Percentiles rank a stretch among this genome's conserved stretches.
These are phyloP conservation scores for Bathelium albidoporum DNA, from an alignment of 495 filamentous ascomycete genomes.

Conservation along the genomic window DNA sequence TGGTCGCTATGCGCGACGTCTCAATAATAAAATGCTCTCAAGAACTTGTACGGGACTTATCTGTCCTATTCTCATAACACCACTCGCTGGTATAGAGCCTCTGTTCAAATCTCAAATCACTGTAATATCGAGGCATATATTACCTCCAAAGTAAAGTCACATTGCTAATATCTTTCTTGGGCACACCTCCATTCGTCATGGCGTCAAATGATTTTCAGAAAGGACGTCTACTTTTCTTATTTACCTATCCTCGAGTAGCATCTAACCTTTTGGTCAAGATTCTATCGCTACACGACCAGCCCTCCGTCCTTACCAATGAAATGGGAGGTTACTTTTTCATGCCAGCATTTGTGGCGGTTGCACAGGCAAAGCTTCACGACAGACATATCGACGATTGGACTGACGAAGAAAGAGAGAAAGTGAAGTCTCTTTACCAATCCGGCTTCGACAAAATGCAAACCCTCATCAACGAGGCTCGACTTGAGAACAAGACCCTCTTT, in stretches of 20 bases:
- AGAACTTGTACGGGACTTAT: neutral
- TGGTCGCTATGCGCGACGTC: neutral
- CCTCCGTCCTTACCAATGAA: conserved; percentile 19
- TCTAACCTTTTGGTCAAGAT: conserved; percentile 35
- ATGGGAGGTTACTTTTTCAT: conserved; percentile 37
- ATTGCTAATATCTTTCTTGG: neutral
- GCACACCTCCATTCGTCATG: neutral
- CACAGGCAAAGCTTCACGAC: conserved; percentile 6
- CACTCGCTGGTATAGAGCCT: neutral
- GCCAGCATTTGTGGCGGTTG: conserved; percentile 9
- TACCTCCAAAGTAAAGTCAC: neutral
- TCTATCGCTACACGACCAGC: conserved; percentile 33
- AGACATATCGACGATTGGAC: conserved; percentile 27
- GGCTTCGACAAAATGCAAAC: conserved; percentile 26
- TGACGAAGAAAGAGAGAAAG: conserved; percentile 13
- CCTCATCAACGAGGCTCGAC: conserved; percentile 18
- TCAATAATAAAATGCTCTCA: neutral
- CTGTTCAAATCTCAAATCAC: neutral
- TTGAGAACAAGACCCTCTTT: conserved; percentile 24
- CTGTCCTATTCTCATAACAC: neutral
- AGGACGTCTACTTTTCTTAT: conserved; percentile 1
- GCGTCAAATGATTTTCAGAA: neutral
- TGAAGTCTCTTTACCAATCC: conserved; percentile 16
- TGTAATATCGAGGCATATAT: neutral
- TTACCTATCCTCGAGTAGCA: conserved; percentile 36